Percentiles rank a stretch among this genome's conserved stretches.
These are phyloP conservation scores for Aspergillus hortae DNA, from an alignment of 2,329 filamentous ascomycete species.

Conservation along the genomic window DNA sequence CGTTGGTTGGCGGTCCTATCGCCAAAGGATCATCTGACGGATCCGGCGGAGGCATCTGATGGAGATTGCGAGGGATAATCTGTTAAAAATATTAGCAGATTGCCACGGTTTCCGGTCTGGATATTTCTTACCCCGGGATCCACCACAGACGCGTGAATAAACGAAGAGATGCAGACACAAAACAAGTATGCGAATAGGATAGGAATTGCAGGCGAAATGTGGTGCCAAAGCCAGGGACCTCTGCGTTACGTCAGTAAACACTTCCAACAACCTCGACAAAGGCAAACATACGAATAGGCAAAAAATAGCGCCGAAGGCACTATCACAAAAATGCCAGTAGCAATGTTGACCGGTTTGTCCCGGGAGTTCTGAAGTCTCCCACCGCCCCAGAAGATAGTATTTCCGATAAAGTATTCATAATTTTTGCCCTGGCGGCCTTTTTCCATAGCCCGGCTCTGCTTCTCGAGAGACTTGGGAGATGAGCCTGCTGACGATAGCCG, in stretches of 20 bases:
- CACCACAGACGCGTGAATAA: slow-evolving; percentile 84
- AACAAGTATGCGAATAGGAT: slow-evolving; percentile 89
- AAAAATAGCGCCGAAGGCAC: slow-evolving; percentile 81
- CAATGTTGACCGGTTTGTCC: slow-evolving; percentile 83
- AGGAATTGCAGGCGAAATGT: slow-evolving; percentile 84
- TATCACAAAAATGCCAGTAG: slow-evolving; percentile 75
- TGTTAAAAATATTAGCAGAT: slow-evolving; percentile 37
- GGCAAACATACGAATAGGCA: slow-evolving; percentile 58
- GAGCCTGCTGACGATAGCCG: slow-evolving; percentile 79
- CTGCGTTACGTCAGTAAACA: slow-evolving; percentile 29
- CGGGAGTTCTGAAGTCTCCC: slow-evolving; percentile 85
- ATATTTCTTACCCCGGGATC: slow-evolving; percentile 77
- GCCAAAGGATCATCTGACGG: slow-evolving; percentile 76
- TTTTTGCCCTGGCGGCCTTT: slow-evolving; percentile 62
- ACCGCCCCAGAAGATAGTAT: slow-evolving; percentile 82
- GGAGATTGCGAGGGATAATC: slow-evolving; percentile 90
- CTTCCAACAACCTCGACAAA: not conserved
- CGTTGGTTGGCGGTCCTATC: slow-evolving; percentile 79
- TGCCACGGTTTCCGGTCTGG: not conserved
- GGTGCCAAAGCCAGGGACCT: slow-evolving; percentile 78
- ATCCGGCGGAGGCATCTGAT: slow-evolving; percentile 75
- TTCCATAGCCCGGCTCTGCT: slow-evolving; percentile 30
- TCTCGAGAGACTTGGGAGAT: slow-evolving; percentile 63
- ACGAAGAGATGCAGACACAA: slow-evolving; percentile 87
- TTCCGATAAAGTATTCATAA: slow-evolving; percentile 90